phyloP scores from a whole-genome alignment of 345 rosid species.

The Euphorbia tirucalli region DNA sequence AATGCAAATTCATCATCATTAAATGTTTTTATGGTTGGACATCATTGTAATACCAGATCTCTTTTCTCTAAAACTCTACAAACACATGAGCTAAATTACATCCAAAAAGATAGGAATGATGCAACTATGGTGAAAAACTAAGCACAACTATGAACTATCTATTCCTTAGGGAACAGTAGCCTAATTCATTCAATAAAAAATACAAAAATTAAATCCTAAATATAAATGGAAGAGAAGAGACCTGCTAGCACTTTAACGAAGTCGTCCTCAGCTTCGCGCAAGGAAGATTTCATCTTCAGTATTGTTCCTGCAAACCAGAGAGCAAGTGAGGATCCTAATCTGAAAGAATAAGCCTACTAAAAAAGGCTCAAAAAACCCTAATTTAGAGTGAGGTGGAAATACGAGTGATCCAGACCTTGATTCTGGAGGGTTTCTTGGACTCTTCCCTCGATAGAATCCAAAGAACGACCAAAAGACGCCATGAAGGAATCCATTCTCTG shows the following conservation, averaged over 20 bases:
- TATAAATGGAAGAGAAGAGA: conserved; percentile 12
- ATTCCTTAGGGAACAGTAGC: too few species aligned
- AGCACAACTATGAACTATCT: too few species aligned
- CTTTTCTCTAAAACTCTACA: too few species aligned
- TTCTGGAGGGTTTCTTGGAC: conserved; percentile 44
- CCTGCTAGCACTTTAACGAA: conserved; percentile 79
- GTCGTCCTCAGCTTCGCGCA: conserved; percentile 79
- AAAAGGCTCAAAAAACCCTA: conserved; percentile 16
- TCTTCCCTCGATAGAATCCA: conserved; percentile 45
- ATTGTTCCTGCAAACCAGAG: conserved; percentile 44
- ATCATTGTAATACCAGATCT: too few species aligned
- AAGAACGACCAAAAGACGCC: conserved; percentile 42
- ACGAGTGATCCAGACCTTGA: conserved; percentile 40
- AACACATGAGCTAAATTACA: too few species aligned
- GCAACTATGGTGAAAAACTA: too few species aligned
- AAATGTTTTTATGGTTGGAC: too few species aligned
- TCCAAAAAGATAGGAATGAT: too few species aligned
- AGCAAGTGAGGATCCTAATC: conserved; percentile 27
- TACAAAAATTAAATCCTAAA: background rate
- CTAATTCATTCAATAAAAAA: background rate
- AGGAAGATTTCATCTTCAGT: conserved; percentile 47
- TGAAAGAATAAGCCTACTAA: background rate
- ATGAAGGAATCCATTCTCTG: conserved; percentile 48
- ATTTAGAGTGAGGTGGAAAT: background rate
- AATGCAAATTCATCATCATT: too few species aligned